Conservation (phyloP, 2,329 filamentous ascomycete genomes). For the Alternaria postmessia region DNA sequence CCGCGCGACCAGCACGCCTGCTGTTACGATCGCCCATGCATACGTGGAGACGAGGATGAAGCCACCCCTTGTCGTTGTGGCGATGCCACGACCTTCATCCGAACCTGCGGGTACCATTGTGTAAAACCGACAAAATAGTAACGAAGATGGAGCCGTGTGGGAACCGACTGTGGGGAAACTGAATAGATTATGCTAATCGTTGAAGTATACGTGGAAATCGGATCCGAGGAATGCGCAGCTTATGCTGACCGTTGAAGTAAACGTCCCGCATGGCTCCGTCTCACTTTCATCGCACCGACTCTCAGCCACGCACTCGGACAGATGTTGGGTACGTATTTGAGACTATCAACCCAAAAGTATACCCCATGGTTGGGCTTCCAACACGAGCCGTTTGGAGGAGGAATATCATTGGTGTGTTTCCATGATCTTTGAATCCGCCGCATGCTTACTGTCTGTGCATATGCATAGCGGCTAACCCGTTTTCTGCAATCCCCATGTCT, state of each 20-base stretch:
- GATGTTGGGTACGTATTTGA: neutral
- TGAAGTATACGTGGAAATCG: neutral
- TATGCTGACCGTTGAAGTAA: constrained; percentile 2
- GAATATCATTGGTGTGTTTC: constrained; percentile 1
- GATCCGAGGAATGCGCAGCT: neutral
- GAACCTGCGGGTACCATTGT: constrained; percentile 6
- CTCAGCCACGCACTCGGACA: neutral
- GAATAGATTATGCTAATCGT: neutral
- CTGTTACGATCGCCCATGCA: constrained; percentile 24
- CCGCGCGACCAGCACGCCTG: constrained; percentile 21
- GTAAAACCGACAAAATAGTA: neutral
- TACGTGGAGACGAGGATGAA: constrained; percentile 31
- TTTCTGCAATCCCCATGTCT: neutral
- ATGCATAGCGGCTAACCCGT: neutral
- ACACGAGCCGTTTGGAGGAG: neutral
- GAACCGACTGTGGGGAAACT: neutral
- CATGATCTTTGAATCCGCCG: neutral
- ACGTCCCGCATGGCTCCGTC: neutral
- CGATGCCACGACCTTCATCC: constrained; percentile 14
- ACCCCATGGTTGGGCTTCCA: constrained; percentile 5
- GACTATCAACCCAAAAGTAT: neutral
- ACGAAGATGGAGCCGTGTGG: neutral
- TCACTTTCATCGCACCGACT: neutral
- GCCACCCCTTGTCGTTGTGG: constrained; percentile 16
- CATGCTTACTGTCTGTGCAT: constrained; percentile 3